These are phyloP conservation scores for Gyromitra esculenta DNA, from an alignment of 2,329 filamentous ascomycete species.

Conservation along the genomic window DNA sequence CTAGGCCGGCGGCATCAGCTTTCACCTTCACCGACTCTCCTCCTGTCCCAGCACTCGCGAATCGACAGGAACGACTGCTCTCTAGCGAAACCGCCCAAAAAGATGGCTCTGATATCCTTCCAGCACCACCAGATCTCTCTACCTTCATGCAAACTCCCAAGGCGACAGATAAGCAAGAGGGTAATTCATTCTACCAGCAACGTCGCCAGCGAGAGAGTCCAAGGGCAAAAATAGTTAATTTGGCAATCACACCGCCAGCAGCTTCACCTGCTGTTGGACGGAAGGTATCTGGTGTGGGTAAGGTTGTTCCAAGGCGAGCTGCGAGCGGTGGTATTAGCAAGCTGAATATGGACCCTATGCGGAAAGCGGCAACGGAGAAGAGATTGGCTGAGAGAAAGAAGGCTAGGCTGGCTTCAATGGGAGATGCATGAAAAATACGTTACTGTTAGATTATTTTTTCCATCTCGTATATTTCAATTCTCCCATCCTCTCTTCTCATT, in stretches of 20 bases:
- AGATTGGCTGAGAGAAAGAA: constrained; percentile 54
- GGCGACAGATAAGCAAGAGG: constrained; percentile 26
- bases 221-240: constrained; percentile 49
- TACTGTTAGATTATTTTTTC: constrained; percentile 19
- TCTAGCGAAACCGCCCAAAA: constrained; percentile 16
- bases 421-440: constrained; percentile 5
- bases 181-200: constrained; percentile 27
- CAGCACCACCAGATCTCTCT: constrained; percentile 35
- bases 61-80: constrained; percentile 32
- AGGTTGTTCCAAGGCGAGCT: constrained; percentile 36
- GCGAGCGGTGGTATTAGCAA: constrained; percentile 23
- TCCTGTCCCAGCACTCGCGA: constrained; percentile 39
- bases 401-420: constrained; percentile 19
- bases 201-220: constrained; percentile 51
- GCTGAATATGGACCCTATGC: constrained; percentile 47
- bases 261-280: constrained; percentile 27
- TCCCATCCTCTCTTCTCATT: not conserved
- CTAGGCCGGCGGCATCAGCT: constrained; percentile 7
- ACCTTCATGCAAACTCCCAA: constrained; percentile 35
- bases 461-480: constrained; percentile 16
- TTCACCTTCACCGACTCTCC: constrained; percentile 26
- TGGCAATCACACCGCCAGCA: constrained; percentile 43
- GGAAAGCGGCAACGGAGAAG: constrained; percentile 52
- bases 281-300: constrained; percentile 47
- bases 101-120: constrained; percentile 33